These are phyloP conservation scores for Malus hybrid DNA, from an alignment of 331 rosid species.

Conservation along the genomic window DNA sequence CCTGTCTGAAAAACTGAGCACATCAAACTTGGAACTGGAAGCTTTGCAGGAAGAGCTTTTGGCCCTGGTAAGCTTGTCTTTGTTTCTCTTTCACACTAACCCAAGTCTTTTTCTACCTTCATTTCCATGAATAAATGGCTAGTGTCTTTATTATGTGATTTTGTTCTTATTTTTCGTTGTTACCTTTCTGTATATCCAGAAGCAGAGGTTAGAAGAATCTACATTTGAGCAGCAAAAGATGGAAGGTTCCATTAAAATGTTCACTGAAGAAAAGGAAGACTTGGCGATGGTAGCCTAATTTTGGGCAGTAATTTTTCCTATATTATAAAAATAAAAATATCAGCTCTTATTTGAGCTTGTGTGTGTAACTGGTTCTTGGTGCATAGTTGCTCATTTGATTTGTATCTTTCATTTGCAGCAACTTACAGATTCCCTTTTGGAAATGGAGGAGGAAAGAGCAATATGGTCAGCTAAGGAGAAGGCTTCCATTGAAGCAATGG, in stretches of 20 bases:
- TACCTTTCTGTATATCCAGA: constrained; percentile 38
- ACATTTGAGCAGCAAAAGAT: constrained; percentile 40
- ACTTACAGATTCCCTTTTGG: constrained; percentile 83
- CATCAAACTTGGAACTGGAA: constrained; percentile 42
- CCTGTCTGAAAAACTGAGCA: constrained; percentile 43
- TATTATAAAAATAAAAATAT: background rate
- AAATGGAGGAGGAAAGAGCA: constrained; percentile 90
- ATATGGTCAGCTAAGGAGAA: constrained; percentile 77
- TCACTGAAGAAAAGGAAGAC: constrained; percentile 79
- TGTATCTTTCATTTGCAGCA: constrained; percentile 45
- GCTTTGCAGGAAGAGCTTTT: constrained; percentile 53
- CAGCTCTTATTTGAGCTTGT: background rate
- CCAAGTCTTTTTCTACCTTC: background rate
- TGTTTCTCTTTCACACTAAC: background rate
- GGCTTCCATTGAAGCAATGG: constrained; percentile 55
- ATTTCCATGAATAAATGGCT: background rate
- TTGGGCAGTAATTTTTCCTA: background rate
- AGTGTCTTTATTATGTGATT: background rate
- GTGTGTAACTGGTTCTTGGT: constrained; percentile 10
- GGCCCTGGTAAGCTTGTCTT: constrained; percentile 57
- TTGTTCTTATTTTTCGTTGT: background rate
- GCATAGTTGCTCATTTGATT: constrained; percentile 9
- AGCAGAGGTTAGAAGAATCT: constrained; percentile 55
- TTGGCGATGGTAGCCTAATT: constrained; percentile 58
- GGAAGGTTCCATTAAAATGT: constrained; percentile 42